Conservation (phyloP, 78 protist genomes). For the Paulinella micropora region DNA sequence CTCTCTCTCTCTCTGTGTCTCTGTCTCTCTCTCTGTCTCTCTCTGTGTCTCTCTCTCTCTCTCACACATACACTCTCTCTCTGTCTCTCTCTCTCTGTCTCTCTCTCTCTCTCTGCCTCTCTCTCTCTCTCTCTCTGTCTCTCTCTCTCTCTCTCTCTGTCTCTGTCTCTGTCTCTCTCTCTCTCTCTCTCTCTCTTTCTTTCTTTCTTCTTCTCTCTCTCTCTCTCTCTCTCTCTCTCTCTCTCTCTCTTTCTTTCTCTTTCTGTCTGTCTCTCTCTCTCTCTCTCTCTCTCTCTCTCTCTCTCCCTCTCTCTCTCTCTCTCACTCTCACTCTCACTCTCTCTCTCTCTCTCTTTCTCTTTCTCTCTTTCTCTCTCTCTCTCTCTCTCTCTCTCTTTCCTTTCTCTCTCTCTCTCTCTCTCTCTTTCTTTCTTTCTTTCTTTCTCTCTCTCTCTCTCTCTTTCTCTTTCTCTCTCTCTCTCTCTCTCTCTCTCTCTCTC, state of each 20-base stretch:
- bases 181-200: background rate
- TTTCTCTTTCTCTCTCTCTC: background rate
- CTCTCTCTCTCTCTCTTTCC: background rate
- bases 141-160: background rate
- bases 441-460: background rate
- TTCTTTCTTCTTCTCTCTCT: background rate
- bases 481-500: too few relatives aligned
- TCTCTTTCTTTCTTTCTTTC: background rate
- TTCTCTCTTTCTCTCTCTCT: too few relatives aligned
- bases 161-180: background rate
- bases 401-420: background rate
- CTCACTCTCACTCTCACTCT: too few relatives aligned
- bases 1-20: background rate
- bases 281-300: background rate
- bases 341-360: too few relatives aligned
- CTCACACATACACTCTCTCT: background rate
- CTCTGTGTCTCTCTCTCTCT: background rate
- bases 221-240: constrained; percentile 2
- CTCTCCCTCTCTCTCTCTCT: background rate
- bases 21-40: background rate
- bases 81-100: background rate
- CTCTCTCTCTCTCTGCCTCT: background rate
- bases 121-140: background rate
- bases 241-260: constrained; percentile 1
- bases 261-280: background rate